Base-by-base conservation (phyloP, 2,329 filamentous ascomycete genomes). In the Geosmithia morbida region DNA sequence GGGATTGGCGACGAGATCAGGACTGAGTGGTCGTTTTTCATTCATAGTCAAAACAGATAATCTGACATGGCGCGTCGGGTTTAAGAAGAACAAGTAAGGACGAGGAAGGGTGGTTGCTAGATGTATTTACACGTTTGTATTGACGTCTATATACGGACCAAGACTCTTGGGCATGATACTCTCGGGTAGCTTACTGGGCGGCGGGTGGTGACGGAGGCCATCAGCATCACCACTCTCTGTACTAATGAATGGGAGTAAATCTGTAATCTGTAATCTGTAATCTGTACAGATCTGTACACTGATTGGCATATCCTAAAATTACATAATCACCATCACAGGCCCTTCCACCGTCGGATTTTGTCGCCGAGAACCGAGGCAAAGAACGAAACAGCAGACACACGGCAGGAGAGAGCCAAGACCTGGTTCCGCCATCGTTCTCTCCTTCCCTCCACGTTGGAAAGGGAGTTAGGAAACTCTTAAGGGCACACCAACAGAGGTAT, bases 1-100 rank as follows among this genome's bases (percentile, higher is more conserved):
- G 1, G 69, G 68, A 46, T 71, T 72, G 2, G 62, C 51, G 8
- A 71, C 64, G 46, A 71, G 53, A 19, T 55, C 51, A 2, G 61
- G 60, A 47, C 60, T 62, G 22, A 49, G 48, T 18, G 53, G 55
- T 18, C 61, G 57, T 48, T 67, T 67, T 41, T 46, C 33, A 19
- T 19, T 45, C 43, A 45, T 48, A 7, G 16, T 16, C 13, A 7
- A 11, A 6, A 22, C 6, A 43, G 11, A 43, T 8, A 43, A 3
- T 13, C 6, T 20, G 18, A 18, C 7, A 18, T 41, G 8, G 22
- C 8, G 8, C 8, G 22, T 8, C 4, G 22, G 22, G 8, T 26
- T 26, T 8, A 26, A n/a, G n/a, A n/a, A n/a, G n/a, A n/a, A n/a
- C n/a, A n/a, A n/a, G n/a, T 26, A 26, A 5, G 22, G 8, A 4